Base-by-base conservation (phyloP, 306 rosid genomes). In the Urtica urens region DNA sequence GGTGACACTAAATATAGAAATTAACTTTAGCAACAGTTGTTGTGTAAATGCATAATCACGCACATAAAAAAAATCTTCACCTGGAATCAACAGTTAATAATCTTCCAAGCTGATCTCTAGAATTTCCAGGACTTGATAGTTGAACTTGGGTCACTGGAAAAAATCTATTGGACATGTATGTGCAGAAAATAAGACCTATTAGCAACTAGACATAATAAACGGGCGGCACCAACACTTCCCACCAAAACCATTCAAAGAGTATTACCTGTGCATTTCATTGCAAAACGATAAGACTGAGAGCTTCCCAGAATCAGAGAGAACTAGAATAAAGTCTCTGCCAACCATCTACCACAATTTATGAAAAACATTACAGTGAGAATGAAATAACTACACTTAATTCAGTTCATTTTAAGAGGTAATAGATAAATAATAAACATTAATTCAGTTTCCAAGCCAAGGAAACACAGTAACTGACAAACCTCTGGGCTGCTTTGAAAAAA, bases 281-380 rank as follows among this genome's bases (percentile, higher is more conserved):
- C 97, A 78, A 65, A 88, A 88, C 35, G 88, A 70, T 62, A 88
- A 88, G 69, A 88, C 50, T 1, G 97, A 83, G 44, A 88, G 81
- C 80, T 88, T 88, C 68, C 97, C 95, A 1, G 97, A 88, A 74
- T 88, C 97, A 6, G 97, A 88, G 51, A 82, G 53, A 49, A 84
- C 97, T 56, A 78, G 74, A 67, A 88, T 67, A 38, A 81, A 77
- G 55, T 88, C 97, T 67, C 69, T 83, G 25, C 95, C 97, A 65
- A 70, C 52, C 81, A 77, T 59, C 96, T 88, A 67, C 38, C 46
- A 60, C 46, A 60, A 63, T 44, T 48, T 46, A 66, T 38, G 53
- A 49, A 21, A 57, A 20, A 7, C 7, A 15, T 31, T 34, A 38
- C 45, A 60, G 18, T n/a, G n/a, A n/a, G n/a, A n/a, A n/a, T n/a